Percentiles rank a stretch among this genome's conserved stretches.
Evolutionary conservation across 768 basidiomycete genomes (phyloP).

Genomic region (Auriscalpium vulgare): DNA sequence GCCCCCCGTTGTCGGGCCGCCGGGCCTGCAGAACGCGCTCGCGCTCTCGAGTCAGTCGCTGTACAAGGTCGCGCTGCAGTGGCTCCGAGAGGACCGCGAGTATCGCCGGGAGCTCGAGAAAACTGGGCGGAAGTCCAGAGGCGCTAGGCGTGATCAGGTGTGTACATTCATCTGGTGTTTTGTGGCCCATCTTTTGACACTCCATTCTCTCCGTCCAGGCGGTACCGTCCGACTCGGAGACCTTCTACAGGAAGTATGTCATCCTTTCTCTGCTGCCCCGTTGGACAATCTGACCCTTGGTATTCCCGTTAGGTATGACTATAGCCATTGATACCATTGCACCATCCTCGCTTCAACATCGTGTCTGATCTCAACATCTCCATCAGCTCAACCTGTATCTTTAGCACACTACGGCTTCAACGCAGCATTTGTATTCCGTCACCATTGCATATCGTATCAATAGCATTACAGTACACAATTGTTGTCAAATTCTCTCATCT

Average conservation of each 20-base stretch:
- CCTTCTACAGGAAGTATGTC: constrained; percentile 75
- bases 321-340: constrained; percentile 2
- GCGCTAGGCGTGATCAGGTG: constrained; percentile 52
- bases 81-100: constrained; percentile 82
- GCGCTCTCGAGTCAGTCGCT: constrained; percentile 31
- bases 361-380: background rate
- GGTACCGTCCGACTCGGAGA: constrained; percentile 69
- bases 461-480: no score
- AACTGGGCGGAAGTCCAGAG: constrained; percentile 48
- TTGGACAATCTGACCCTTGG: background rate
- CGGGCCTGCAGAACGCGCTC: constrained; percentile 16
- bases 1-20: constrained; percentile 34
- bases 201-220: constrained; percentile 26
- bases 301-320: constrained; percentile 7
- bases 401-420: no score
- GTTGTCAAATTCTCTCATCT: no score
- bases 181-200: background rate
- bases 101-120: constrained; percentile 51
- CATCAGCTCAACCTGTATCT: background rate
- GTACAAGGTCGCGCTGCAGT: constrained; percentile 71
- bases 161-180: constrained; percentile 12
- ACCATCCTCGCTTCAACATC: background rate
- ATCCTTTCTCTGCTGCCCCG: background rate
- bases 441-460: no score
- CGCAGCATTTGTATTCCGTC: no score